These are phyloP conservation scores for Fusarium devonianum DNA, from an alignment of 2,329 filamentous ascomycete genomes.

Conservation along the genomic window DNA sequence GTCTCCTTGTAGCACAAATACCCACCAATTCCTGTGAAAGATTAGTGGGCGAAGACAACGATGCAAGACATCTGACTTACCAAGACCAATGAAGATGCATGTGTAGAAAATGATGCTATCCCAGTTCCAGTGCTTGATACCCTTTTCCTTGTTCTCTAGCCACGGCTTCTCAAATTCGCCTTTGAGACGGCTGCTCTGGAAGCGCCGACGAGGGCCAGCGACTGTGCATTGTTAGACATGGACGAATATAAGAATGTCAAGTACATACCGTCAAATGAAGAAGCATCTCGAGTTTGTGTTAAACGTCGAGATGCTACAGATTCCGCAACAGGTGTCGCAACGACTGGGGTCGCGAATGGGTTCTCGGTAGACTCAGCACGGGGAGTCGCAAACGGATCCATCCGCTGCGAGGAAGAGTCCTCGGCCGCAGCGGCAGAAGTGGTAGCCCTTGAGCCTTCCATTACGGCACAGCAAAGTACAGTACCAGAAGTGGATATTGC, in stretches of 20 bases:
- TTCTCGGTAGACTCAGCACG: constrained; percentile 28
- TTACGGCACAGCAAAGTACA: no score
- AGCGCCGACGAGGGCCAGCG: constrained; percentile 42
- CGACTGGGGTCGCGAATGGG: constrained; percentile 31
- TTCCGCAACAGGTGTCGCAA: constrained; percentile 29
- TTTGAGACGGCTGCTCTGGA: constrained; percentile 36
- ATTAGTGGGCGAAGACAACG: no score
- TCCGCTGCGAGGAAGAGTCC: constrained; percentile 11
- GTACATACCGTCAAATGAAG: constrained; percentile 27
- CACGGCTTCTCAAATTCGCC: constrained; percentile 41
- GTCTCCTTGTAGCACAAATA: constrained; percentile 35
- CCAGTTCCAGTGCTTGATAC: constrained; percentile 40
- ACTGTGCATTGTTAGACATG: constrained; percentile 2
- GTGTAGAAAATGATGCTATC: constrained; percentile 41
- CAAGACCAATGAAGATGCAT: constrained; percentile 32
- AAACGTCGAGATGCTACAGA: constrained; percentile 26
- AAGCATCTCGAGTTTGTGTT: constrained; percentile 12
- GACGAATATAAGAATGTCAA: rapidly evolving
- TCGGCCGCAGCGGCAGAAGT: constrained; percentile 23
- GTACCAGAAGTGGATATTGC: constrained; percentile 18
- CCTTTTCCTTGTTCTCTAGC: constrained; percentile 31
- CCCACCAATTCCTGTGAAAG: constrained; percentile 21
- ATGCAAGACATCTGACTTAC: constrained; percentile 18
- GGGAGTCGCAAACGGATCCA: constrained; percentile 23
- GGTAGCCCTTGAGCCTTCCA: constrained; percentile 29